Percentiles rank a stretch among this genome's conserved stretches.
Evolutionary conservation across 805 yeast genomes (phyloP).

Genomic region (Candida vartiovaarae): DNA sequence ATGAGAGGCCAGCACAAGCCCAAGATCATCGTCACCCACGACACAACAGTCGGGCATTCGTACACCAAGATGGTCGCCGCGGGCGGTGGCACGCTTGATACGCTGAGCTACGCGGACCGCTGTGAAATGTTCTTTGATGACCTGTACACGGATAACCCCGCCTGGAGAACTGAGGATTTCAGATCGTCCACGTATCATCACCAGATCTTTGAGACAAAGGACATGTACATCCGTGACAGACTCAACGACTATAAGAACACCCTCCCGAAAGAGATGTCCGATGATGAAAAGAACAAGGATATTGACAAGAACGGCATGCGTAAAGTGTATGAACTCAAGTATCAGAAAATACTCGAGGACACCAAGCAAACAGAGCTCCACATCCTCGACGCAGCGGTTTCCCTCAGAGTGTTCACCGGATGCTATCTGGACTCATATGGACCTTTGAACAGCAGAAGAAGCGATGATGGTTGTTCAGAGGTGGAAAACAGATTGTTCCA

Average conservation of each 20-base stretch:
- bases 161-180: constrained; percentile 19
- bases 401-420: constrained; percentile 23
- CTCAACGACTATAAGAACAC: constrained; percentile 9
- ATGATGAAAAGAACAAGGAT: constrained; percentile 11
- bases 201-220: constrained; percentile 17
- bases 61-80: background rate
- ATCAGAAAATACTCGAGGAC: constrained; percentile 13
- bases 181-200: constrained; percentile 13
- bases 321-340: constrained; percentile 10
- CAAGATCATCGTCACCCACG: background rate
- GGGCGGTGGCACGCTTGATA: background rate
- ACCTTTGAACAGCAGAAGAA: background rate
- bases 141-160: constrained; percentile 15
- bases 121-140: constrained; percentile 26
- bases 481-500: constrained; percentile 30
- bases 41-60: background rate
- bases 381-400: constrained; percentile 20
- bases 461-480: constrained; percentile 20
- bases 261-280: constrained; percentile 3
- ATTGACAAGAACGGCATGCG: constrained; percentile 11
- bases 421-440: constrained; percentile 22
- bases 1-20: background rate
- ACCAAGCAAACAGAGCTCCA: constrained; percentile 18
- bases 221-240: constrained; percentile 11
- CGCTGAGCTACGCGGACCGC: constrained; percentile 15